Evolutionary conservation across 2,329 filamentous ascomycete species (phyloP).

Genomic region (Aspergillus candidus): DNA sequence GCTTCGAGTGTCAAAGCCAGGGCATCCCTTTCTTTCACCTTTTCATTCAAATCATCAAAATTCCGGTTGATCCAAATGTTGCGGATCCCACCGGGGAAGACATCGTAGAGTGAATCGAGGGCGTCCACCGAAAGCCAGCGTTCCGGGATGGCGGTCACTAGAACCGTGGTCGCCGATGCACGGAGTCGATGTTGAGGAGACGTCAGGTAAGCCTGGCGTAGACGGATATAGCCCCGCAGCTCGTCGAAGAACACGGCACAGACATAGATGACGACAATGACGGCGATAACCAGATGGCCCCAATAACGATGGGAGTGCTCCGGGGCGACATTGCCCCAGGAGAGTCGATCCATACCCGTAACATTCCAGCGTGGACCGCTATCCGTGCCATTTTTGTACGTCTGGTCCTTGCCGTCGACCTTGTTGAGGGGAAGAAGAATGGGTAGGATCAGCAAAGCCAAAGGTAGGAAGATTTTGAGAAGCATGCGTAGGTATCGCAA

Average conservation of each 20-base stretch:
- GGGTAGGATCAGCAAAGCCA: slow-evolving; percentile 71
- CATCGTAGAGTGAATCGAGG: slow-evolving; percentile 79
- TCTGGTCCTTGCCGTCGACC: slow-evolving; percentile 59
- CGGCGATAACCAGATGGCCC: slow-evolving; percentile 75
- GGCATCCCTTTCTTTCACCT: slow-evolving; percentile 68
- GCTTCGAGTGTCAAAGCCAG: slow-evolving; percentile 67
- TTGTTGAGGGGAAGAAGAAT: slow-evolving; percentile 83
- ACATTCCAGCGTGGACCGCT: slow-evolving; percentile 43
- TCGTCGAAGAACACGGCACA: slow-evolving; percentile 84
- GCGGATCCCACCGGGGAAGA: slow-evolving; percentile 88
- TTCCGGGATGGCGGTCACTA: slow-evolving; percentile 81
- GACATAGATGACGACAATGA: slow-evolving; percentile 74
- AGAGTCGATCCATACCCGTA: slow-evolving; percentile 71
- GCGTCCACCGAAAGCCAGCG: slow-evolving; percentile 87
- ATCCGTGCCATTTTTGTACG: slow-evolving; percentile 38
- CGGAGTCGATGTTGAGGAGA: slow-evolving; percentile 89
- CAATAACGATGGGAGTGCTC: slow-evolving; percentile 65
- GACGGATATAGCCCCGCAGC: slow-evolving; percentile 78
- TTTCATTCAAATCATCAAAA: slow-evolving; percentile 73
- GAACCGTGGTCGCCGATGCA: slow-evolving; percentile 89
- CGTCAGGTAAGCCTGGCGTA: slow-evolving; percentile 90
- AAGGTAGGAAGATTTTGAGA: slow-evolving; percentile 84
- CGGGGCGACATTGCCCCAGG: slow-evolving; percentile 77
- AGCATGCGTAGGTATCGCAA: slow-evolving; percentile 81
- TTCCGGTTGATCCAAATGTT: slow-evolving; percentile 97